Base-by-base conservation (phyloP, 148 eudicot genomes). In the Rhododendron molle region DNA sequence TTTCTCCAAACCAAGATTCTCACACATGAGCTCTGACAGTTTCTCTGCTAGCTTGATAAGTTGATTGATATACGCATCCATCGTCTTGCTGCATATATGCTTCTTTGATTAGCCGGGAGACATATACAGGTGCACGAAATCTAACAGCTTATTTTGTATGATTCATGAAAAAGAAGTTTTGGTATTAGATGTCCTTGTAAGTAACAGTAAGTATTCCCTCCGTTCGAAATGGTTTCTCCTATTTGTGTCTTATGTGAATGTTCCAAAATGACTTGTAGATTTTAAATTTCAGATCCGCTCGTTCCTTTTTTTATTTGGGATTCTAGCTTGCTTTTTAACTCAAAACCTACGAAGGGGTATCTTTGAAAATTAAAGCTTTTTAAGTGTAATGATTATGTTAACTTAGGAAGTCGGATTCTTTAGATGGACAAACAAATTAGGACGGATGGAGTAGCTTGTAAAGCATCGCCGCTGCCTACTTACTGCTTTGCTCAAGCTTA, bases 1-100 rank as follows among this genome's bases (percentile, higher is more conserved):
- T 36, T 89, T 90, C 38, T 94, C 88, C 40, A 96, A 85, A 4
- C 98, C 95, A 65, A 96, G 96, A 74, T 96, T 96, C 84, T 94
- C 95, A 76, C 95, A 90, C 91, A 96, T 92, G 49, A 93, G 88
- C 83, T 92, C 94, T 0, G 97, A 90, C 2, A 96, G 88, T 77
- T 89, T 90, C 83, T 94, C 97, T 23, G 96, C 98, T 49, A 93
- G 84, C 73, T 93, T 91, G 28, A 92, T 86, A 21, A 96, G 87
- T 62, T 91, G 90, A 81, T 90, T 89, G 46, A 94, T 89, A 88
- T 96, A 96, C 3, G 76, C 80, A 30, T 92, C 95, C 95, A 96
- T 89, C 47, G 93, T 78, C 83, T 89, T 85, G 47, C 98, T 96
- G 96, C 91, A 88, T 2, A 38, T 32, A 23, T 65, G 50, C 34